Percentiles rank a stretch among this genome's conserved stretches.
These are phyloP conservation scores for Exidia glandulosa DNA, from an alignment of 768 basidiomycete genomes.

Conservation along the genomic window DNA sequence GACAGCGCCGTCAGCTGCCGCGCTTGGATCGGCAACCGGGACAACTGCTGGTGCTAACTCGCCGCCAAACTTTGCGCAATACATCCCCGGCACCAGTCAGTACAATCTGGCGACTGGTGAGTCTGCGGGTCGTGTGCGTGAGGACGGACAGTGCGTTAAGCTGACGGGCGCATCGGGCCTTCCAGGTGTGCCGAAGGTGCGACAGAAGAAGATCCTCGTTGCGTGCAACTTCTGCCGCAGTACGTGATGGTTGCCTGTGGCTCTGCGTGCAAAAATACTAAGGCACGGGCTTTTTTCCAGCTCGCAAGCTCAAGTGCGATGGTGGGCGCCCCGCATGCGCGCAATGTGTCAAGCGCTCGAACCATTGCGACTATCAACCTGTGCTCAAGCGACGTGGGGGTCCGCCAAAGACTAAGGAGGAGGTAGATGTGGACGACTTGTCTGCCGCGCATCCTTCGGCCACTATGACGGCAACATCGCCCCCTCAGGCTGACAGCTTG, in stretches of 20 bases:
- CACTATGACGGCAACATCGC: neutral
- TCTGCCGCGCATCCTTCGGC: neutral
- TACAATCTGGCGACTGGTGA: slow-evolving; percentile 1
- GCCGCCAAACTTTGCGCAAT: neutral
- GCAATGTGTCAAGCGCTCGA: slow-evolving; percentile 69
- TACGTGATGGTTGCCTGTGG: too few relatives aligned
- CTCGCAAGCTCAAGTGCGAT: slow-evolving; percentile 82
- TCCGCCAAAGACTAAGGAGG: neutral
- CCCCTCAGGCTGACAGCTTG: neutral
- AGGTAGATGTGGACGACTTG: neutral
- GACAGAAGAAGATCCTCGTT: slow-evolving; percentile 78
- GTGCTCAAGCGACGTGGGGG: neutral
- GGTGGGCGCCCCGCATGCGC: slow-evolving; percentile 74
- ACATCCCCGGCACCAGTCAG: neutral
- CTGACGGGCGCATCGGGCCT: neutral
- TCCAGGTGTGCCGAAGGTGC: slow-evolving; percentile 30
- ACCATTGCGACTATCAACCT: slow-evolving; percentile 72
- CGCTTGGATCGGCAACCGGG: neutral
- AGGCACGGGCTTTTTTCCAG: slow-evolving; percentile 27
- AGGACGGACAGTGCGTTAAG: neutral
- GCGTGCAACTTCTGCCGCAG: slow-evolving; percentile 89
- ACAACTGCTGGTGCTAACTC: neutral
- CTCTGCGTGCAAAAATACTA: too few relatives aligned
- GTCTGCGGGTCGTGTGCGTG: neutral
- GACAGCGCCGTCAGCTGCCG: neutral